These are phyloP conservation scores for Starmerella sirachaensis DNA, from an alignment of 805 yeast genomes.

Conservation along the genomic window DNA sequence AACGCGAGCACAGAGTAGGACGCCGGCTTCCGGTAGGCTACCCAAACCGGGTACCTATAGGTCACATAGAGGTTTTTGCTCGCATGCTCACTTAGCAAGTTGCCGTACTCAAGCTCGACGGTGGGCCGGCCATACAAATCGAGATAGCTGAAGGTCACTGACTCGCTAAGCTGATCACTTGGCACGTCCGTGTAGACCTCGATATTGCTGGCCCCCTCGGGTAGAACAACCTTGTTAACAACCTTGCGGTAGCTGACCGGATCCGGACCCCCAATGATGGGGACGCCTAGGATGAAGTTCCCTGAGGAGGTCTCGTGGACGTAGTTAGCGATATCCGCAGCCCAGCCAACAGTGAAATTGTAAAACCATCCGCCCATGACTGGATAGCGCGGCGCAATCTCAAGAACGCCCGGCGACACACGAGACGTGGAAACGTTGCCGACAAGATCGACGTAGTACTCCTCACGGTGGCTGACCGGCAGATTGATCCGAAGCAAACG, in stretches of 20 bases:
- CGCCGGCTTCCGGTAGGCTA: slow-evolving; percentile 52
- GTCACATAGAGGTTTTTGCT: slow-evolving; percentile 44
- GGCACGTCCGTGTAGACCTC: slow-evolving; percentile 40
- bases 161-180: background rate
- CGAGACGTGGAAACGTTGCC: slow-evolving; percentile 80
- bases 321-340: slow-evolving; percentile 43
- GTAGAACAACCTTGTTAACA: slow-evolving; percentile 54
- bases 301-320: slow-evolving; percentile 38
- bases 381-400: slow-evolving; percentile 83
- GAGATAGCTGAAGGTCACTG: slow-evolving; percentile 34
- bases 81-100: slow-evolving; percentile 59
- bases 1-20: slow-evolving; percentile 36
- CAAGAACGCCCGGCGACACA: slow-evolving; percentile 31
- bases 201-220: slow-evolving; percentile 69
- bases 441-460: slow-evolving; percentile 76
- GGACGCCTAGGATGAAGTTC: slow-evolving; percentile 50
- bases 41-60: slow-evolving; percentile 47
- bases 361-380: slow-evolving; percentile 92
- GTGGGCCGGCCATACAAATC: slow-evolving; percentile 74
- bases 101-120: slow-evolving; percentile 44
- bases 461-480: slow-evolving; percentile 43
- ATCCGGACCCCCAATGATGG: slow-evolving; percentile 58
- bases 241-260: slow-evolving; percentile 53
- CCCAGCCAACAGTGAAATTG: slow-evolving; percentile 95
- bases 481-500: slow-evolving; percentile 48